Evolutionary conservation across 2,329 filamentous ascomycete genomes (phyloP), one percentile per base, ranked within the genome.

Genomic region (Talaromyces albobiverticillius): DNA sequence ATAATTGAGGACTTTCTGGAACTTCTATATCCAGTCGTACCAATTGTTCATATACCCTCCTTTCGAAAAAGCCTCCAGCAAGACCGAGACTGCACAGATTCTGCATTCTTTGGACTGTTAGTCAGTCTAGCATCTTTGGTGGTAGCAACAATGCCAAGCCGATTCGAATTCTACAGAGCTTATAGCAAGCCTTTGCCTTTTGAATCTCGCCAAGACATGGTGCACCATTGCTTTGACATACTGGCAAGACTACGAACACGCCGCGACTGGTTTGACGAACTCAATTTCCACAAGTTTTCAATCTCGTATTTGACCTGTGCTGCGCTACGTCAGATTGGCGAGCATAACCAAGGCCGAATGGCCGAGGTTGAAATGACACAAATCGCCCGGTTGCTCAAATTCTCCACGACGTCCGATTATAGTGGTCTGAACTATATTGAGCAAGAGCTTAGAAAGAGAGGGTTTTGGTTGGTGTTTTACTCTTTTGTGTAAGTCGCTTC

Each of bases 271-370:
- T 65, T 57, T 13, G 58, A 61, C 29, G 40, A 60, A 14, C 54
- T n/a, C 4, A 70, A 62, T 55, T 65, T 68, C 32, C 60, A 64
- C n/a, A 71, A 72, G 42, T 72, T 69, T 63, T 64, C 69, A 4
- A 60, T 64, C 1, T 66, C 64, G 1, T 73, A 71, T 46, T 54
- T 70, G 1, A 57, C 71, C 3, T 65, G 61, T 11, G 63, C 69
- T 4, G 64, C 66, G 0, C 67, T 66, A 16, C 64, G 71, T 45
- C 70, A 73, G 34, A 66, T 68, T 0, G 70, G 71, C 1, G 67
- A 70, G 38, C 63, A 63, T 2, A 73, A 72, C 51, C 65, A 63
- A 29, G 64, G 67, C 8, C 62, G 70, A 2, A 73, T 73, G 68
- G 55, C 71, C 11, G 68, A 71, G 31, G 66, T 67, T 3, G 71